Base-by-base conservation (phyloP, 768 basidiomycete species). In the Paxillus involutus region DNA sequence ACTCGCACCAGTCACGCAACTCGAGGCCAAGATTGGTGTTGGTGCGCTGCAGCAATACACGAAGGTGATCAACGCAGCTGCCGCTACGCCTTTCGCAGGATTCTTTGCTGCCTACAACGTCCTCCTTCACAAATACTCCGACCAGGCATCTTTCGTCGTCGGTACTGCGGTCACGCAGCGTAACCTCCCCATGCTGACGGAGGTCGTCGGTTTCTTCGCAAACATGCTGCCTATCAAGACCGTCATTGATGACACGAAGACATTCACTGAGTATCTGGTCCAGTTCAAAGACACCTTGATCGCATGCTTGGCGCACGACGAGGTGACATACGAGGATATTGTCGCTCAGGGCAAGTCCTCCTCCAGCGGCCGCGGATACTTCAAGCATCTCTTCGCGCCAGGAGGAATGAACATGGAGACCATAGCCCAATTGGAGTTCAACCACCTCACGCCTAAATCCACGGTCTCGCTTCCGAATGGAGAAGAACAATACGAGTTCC, bases 111-210 rank as follows among this genome's bases (percentile, higher is more conserved):
- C 61, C 3, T 69, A 69, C 47, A 69, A 69, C 10, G n/a, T 69
- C n/a, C 66, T 69, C 13, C 63, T 69, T 46, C 63, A 70, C 62
- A 69, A 69, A 17, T 70, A 69, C 53, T 70, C 68, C n/a, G 54
- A 61, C 13, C 68, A 69, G 40, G 52, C 59, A 16, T 63, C 63
- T 0, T 68, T 69, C 47, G 58, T 62, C 4, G 61, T 69, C 13
- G 68, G 68, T 11, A 69, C 68, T 37, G 62, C 68, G 6, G 68
- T 68, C 53, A 69, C 66, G 5, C 68, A 70, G 30, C 62, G 68
- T 17, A 69, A 64, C 46, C 52, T 69, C 11, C 59, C 67, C 4
- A 60, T 70, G 54, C 46, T 69, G 32, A 13, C 53, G 1, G 59
- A 66, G 40, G 64, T 68, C 6, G 49, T 70, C 41, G 64, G 69